Conservation (phyloP, 805 yeast genomes). For the Saccharomycopsis babjevae region DNA sequence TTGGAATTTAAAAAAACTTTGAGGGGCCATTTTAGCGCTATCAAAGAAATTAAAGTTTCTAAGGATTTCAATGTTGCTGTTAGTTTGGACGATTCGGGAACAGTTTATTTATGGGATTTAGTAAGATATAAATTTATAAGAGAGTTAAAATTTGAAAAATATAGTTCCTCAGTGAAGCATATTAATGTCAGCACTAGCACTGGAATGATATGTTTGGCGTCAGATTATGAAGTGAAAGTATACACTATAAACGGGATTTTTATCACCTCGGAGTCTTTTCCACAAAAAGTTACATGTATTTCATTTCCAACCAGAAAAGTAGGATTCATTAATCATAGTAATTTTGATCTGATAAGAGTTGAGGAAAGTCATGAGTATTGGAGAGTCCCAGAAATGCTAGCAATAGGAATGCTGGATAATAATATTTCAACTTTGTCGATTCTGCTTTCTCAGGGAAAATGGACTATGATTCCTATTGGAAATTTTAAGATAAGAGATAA, state of each 20-base stretch:
- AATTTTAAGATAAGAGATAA: conserved; percentile 21
- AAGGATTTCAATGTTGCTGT: conserved; percentile 44
- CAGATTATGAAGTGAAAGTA: conserved; percentile 25
- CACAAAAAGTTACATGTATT: conserved; percentile 14
- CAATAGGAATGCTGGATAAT: conserved; percentile 31
- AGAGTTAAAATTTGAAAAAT: conserved; percentile 14
- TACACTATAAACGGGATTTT: conserved; percentile 47
- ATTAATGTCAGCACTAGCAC: conserved; percentile 43
- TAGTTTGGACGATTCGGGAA: conserved; percentile 46
- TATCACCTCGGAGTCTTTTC: conserved; percentile 21
- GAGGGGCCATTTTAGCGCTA: conserved; percentile 46
- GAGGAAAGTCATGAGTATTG: conserved; percentile 30
- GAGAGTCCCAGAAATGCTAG: conserved; percentile 28
- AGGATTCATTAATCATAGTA: conserved; percentile 18
- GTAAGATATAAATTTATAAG: conserved; percentile 42
- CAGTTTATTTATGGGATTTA: conserved; percentile 55
- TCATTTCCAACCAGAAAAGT: conserved; percentile 21
- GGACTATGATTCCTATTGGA: conserved; percentile 21
- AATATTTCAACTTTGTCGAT: background rate
- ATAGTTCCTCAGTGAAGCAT: conserved; percentile 21
- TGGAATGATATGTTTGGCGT: conserved; percentile 40
- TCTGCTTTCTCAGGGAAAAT: conserved; percentile 13
- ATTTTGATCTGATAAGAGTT: conserved; percentile 21
- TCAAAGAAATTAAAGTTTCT: conserved; percentile 39
- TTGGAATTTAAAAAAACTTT: conserved; percentile 35